These are phyloP conservation scores for Hansenula lynferdii DNA, from an alignment of 1,139 yeast species.

Conservation along the genomic window DNA sequence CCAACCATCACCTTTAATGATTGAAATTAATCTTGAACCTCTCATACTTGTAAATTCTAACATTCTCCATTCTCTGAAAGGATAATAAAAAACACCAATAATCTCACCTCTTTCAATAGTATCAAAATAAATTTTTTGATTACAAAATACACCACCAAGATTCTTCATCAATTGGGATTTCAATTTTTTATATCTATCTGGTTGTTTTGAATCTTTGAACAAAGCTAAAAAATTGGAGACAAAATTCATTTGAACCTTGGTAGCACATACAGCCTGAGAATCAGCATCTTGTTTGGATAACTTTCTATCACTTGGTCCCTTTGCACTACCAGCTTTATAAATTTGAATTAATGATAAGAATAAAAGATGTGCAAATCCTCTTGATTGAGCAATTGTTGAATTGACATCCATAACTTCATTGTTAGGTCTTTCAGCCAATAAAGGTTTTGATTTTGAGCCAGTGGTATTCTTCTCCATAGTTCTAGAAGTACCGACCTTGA, in stretches of 20 bases:
- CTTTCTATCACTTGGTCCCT: neutral
- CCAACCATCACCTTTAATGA: conserved; percentile 1
- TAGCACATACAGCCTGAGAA: neutral
- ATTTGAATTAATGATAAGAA: neutral
- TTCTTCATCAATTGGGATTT: neutral
- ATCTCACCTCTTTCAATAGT: neutral
- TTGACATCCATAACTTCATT: neutral
- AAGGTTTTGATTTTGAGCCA: neutral
- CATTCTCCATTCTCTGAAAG: neutral
- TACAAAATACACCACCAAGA: neutral
- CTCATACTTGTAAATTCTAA: neutral
- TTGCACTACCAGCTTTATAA: neutral
- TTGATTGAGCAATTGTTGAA: neutral
- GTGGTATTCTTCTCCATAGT: no score
- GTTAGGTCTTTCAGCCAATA: neutral
- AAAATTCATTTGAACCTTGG: neutral
- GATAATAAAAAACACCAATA: neutral
- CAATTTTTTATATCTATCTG: neutral
- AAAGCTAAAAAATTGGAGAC: neutral
- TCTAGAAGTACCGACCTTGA: no score
- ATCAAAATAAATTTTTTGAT: neutral
- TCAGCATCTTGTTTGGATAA: neutral
- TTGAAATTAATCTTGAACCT: neutral
- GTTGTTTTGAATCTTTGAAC: neutral
- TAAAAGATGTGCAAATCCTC: neutral